These are phyloP conservation scores for Albifimbria verrucaria DNA, from an alignment of 2,329 filamentous ascomycete species.

Conservation along the genomic window DNA sequence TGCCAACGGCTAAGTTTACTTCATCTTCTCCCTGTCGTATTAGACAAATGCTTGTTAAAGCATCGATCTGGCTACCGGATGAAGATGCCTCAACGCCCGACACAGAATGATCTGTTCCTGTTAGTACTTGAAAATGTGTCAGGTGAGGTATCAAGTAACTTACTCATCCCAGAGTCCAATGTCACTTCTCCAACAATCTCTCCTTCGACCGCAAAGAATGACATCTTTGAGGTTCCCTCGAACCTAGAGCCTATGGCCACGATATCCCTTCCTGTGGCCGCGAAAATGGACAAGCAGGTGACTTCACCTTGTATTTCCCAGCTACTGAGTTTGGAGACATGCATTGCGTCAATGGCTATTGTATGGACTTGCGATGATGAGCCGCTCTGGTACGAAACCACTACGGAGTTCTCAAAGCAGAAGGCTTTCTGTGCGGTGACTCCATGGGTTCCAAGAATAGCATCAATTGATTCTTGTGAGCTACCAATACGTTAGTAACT, in stretches of 20 bases:
- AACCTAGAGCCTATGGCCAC: slow-evolving; percentile 32
- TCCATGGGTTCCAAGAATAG: slow-evolving; percentile 24
- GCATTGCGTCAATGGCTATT: slow-evolving; percentile 31
- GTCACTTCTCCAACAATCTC: too few relatives aligned
- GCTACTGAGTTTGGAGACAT: slow-evolving; percentile 22
- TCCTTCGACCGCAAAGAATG: slow-evolving; percentile 25
- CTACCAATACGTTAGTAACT: slow-evolving; percentile 16
- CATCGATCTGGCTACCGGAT: slow-evolving; percentile 29
- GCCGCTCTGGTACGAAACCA: slow-evolving; percentile 37
- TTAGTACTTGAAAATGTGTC: background rate
- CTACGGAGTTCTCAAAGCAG: slow-evolving; percentile 33
- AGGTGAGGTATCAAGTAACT: too few relatives aligned
- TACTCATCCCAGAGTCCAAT: too few relatives aligned
- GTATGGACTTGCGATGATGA: slow-evolving; percentile 34
- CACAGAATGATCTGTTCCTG: background rate
- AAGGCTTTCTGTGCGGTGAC: slow-evolving; percentile 40
- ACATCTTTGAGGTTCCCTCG: slow-evolving; percentile 29
- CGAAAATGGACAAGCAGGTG: slow-evolving; percentile 41
- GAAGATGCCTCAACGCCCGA: background rate
- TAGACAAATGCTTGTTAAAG: slow-evolving; percentile 43
- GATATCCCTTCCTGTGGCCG: slow-evolving; percentile 18
- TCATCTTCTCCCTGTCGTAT: slow-evolving; percentile 23
- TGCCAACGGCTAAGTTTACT: slow-evolving; percentile 41
- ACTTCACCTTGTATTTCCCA: slow-evolving; percentile 43
- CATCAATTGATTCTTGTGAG: slow-evolving; percentile 26